phyloP scores from a whole-genome alignment of 176 grass and related monocot genomes.

The Pontederia paniculata region DNA sequence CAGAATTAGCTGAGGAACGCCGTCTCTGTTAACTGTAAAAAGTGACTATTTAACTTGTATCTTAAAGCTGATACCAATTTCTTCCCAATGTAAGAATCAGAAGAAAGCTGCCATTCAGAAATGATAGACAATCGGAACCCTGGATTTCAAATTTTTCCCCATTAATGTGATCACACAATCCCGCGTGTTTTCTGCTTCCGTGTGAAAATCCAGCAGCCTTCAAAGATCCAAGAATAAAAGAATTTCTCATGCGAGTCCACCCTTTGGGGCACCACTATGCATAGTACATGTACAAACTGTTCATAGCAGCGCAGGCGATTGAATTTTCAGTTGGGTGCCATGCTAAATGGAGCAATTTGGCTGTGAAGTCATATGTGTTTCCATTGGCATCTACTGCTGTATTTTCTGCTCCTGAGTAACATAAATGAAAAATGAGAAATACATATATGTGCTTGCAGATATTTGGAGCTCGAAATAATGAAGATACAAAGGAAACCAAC shows the following conservation, averaged over 20 bases:
- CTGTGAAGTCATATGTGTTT: constrained; percentile 49
- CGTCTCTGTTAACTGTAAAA: too few relatives aligned
- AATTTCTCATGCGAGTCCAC: constrained; percentile 3
- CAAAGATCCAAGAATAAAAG: constrained; percentile 7
- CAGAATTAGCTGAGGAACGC: too few relatives aligned
- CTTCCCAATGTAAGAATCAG: too few relatives aligned
- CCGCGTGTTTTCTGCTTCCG: constrained; percentile 5
- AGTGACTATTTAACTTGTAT: too few relatives aligned
- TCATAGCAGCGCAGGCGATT: constrained; percentile 71
- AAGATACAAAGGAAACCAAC: not conserved
- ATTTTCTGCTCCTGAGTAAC: constrained; percentile 52
- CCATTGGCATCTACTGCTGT: constrained; percentile 43
- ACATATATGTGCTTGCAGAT: not conserved
- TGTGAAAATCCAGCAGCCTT: not conserved
- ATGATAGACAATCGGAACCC: too few relatives aligned
- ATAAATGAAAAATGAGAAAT: constrained; percentile 16
- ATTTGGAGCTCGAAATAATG: constrained; percentile 6
- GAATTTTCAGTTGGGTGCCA: constrained; percentile 96
- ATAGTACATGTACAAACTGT: constrained; percentile 97
- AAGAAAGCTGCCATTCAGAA: too few relatives aligned
- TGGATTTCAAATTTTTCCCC: too few relatives aligned
- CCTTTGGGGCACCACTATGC: constrained; percentile 30
- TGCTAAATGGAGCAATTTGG: constrained; percentile 81
- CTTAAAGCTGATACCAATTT: too few relatives aligned
- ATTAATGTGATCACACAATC: constrained; percentile 2